These are phyloP conservation scores for Irpex rosettiformis DNA, from an alignment of 1,284 basidiomycete genomes.

Conservation along the genomic window DNA sequence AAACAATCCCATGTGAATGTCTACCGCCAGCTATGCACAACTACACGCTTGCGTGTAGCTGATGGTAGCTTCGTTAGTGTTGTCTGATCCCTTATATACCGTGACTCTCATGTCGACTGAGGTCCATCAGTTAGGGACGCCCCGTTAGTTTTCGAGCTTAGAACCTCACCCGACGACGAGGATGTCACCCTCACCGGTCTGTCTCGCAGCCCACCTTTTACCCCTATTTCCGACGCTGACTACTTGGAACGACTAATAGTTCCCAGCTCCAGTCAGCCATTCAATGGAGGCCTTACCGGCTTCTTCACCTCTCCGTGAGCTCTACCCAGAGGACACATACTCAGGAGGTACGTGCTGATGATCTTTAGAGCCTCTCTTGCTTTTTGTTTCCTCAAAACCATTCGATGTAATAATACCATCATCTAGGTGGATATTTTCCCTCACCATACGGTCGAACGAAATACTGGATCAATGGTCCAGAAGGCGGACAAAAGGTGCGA, in stretches of 20 bases:
- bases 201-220: not conserved
- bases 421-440: conserved; percentile 23
- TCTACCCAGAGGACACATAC: conserved; percentile 27
- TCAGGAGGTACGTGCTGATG: conserved; percentile 20
- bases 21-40: too few relatives aligned
- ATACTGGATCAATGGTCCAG: conserved; percentile 78
- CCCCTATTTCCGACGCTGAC: not conserved
- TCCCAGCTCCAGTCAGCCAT: conserved; percentile 20
- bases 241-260: conserved; percentile 11
- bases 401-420: too few relatives aligned
- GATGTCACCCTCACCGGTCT: not conserved
- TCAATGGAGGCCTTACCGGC: conserved; percentile 26
- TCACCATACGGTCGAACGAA: conserved; percentile 37
- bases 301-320: conserved; percentile 20
- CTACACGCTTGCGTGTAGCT: too few relatives aligned
- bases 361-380: too few relatives aligned
- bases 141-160: too few relatives aligned
- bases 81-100: too few relatives aligned
- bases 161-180: too few relatives aligned
- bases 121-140: too few relatives aligned
- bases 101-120: too few relatives aligned
- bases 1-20: too few relatives aligned
- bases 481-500: conserved; percentile 57
- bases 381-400: too few relatives aligned
- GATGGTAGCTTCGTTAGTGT: too few relatives aligned